A percentile compares a stretch with the other conserved stretches of the same genome.
phyloP scores from a whole-genome alignment of 164 flowering plant species.

The Nymphaea thermarum region DNA sequence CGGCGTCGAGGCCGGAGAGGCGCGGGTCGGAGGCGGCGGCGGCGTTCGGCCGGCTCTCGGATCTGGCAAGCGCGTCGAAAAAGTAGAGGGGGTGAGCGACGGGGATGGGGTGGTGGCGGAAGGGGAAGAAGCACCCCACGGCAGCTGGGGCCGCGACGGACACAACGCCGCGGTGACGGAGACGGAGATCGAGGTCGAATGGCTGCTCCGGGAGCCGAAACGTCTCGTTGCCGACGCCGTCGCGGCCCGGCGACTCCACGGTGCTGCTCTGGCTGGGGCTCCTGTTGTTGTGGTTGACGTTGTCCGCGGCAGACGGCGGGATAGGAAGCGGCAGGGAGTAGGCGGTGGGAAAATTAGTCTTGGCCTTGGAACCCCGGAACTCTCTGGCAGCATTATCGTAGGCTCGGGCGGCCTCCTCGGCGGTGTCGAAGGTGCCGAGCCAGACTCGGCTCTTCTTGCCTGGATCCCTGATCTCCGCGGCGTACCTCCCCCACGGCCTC shows the following conservation, averaged over 20 bases:
- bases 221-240: constrained; percentile 7
- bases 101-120: neutral
- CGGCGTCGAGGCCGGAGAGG: neutral
- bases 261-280: constrained; percentile 75
- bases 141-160: constrained; percentile 7
- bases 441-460: no score
- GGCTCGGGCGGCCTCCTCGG: no score
- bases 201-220: constrained; percentile 3
- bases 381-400: no score
- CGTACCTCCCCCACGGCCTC: no score
- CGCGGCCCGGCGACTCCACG: constrained; percentile 42
- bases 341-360: constrained; percentile 39
- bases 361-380: no score
- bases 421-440: no score
- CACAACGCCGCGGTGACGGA: constrained; percentile 3
- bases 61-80: constrained; percentile 25
- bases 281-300: constrained; percentile 4
- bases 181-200: constrained; percentile 23
- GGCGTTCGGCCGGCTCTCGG: constrained; percentile 5
- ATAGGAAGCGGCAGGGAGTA: constrained; percentile 64
- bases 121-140: constrained; percentile 9
- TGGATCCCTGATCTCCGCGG: no score
- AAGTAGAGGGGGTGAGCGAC: constrained; percentile 21
- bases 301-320: constrained; percentile 1
- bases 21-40: neutral